Conservation (phyloP, 2,329 filamentous ascomycete genomes). For the Tothia fuscella region DNA sequence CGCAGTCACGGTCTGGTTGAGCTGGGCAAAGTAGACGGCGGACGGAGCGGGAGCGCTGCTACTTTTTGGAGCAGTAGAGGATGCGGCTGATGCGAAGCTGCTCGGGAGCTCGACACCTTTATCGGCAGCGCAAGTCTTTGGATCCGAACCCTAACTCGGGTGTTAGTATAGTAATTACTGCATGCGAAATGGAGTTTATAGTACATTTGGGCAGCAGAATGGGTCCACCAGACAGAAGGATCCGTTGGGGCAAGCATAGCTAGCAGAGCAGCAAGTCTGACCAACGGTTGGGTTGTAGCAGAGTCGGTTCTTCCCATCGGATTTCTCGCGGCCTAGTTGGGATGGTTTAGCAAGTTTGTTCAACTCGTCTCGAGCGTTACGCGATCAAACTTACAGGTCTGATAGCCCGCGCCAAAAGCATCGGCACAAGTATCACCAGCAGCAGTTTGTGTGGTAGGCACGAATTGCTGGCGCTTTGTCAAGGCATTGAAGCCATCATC, state of each 20-base stretch:
- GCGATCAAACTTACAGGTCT: slow-evolving; percentile 8
- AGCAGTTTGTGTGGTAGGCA: slow-evolving; percentile 8
- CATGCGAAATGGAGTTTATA: background rate
- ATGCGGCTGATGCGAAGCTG: slow-evolving; percentile 1
- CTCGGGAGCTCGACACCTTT: slow-evolving; percentile 3
- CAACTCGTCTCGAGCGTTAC: background rate
- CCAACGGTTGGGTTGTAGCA: slow-evolving; percentile 13
- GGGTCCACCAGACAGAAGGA: slow-evolving; percentile 8
- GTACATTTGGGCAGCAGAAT: slow-evolving; percentile 12
- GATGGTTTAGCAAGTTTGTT: slow-evolving; percentile 2
- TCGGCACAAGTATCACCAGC: slow-evolving; percentile 10
- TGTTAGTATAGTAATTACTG: background rate
- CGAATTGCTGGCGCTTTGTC: slow-evolving; percentile 5
- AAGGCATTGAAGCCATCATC: slow-evolving; percentile 2
- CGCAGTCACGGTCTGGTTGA: background rate
- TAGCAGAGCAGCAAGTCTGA: slow-evolving; percentile 11
- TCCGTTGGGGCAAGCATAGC: slow-evolving; percentile 10
- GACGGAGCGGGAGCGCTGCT: background rate
- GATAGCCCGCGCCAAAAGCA: slow-evolving; percentile 12
- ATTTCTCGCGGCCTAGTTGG: slow-evolving; percentile 7
- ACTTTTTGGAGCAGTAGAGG: background rate
- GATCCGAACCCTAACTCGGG: slow-evolving; percentile 8
- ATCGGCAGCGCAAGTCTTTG: slow-evolving; percentile 9
- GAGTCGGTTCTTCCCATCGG: slow-evolving; percentile 11
- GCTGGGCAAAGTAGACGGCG: background rate